These are phyloP conservation scores for Magnusiomyces paraingens DNA, from an alignment of 1,139 yeast species.

Conservation along the genomic window DNA sequence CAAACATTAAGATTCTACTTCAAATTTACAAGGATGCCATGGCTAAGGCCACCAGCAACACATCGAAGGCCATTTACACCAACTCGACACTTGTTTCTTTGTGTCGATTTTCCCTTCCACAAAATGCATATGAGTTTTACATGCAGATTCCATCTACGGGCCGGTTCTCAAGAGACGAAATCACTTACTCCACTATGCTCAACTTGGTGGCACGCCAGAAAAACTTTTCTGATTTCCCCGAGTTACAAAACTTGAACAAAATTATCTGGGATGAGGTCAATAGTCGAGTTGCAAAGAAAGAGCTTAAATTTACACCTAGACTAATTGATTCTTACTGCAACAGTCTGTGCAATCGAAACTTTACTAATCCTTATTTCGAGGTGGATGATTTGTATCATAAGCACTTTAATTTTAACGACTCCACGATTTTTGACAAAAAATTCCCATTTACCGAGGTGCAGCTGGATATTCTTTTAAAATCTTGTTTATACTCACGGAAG, in stretches of 20 bases:
- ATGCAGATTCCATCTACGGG: constrained; percentile 14
- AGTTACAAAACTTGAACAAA: constrained; percentile 6
- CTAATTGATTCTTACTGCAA: constrained; percentile 14
- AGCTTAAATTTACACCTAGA: constrained; percentile 6
- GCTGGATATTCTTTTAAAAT: constrained; percentile 12
- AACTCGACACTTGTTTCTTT: constrained; percentile 13
- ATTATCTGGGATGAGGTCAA: constrained; percentile 13
- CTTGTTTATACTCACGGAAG: constrained; percentile 13
- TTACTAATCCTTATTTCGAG: constrained; percentile 3
- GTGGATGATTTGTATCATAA: constrained; percentile 4
- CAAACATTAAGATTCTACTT: constrained; percentile 10
- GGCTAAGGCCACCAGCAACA: constrained; percentile 2
- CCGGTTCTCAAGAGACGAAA: constrained; percentile 13
- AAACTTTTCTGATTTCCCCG: not conserved
- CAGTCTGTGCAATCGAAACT: constrained; percentile 9
- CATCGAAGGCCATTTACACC: constrained; percentile 11
- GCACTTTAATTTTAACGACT: constrained; percentile 7
- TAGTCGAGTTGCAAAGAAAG: constrained; percentile 5
- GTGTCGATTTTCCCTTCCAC: constrained; percentile 5
- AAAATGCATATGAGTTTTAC: constrained; percentile 13
- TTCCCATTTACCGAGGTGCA: constrained; percentile 12
- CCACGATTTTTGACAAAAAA: not conserved
- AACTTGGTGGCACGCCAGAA: constrained; percentile 11
- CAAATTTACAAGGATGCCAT: constrained; percentile 11
- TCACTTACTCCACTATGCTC: constrained; percentile 15